phyloP scores from a whole-genome alignment of 352 stramenopile genomes.

The Pythium periplocum region DNA sequence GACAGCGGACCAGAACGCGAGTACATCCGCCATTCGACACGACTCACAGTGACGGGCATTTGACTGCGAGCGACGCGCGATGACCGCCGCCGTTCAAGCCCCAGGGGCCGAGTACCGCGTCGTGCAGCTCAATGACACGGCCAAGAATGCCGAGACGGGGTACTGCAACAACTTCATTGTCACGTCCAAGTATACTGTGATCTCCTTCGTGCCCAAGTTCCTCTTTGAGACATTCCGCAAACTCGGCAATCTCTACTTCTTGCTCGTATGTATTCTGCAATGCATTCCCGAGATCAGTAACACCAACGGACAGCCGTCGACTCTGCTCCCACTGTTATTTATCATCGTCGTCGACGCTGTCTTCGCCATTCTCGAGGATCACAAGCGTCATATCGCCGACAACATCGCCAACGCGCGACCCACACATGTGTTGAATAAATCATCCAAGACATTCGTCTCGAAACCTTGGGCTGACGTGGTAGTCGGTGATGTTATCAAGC shows the following conservation, averaged over 20 bases:
- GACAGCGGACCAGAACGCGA: too few relatives aligned
- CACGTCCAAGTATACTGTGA: slow-evolving; percentile 89
- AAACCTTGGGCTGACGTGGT: slow-evolving; percentile 77
- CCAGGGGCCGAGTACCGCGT: slow-evolving; percentile 36
- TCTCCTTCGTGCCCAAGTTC: slow-evolving; percentile 89
- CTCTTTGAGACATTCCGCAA: slow-evolving; percentile 89
- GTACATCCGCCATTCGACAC: too few relatives aligned
- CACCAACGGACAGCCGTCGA: slow-evolving; percentile 82
- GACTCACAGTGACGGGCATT: too few relatives aligned
- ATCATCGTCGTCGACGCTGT: slow-evolving; percentile 89
- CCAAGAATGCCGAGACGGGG: slow-evolving; percentile 44
- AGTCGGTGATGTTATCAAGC: slow-evolving; percentile 80
- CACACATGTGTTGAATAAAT: slow-evolving; percentile 52
- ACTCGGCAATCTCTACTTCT: slow-evolving; percentile 92
- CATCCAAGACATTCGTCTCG: slow-evolving; percentile 36
- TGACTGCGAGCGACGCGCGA: too few relatives aligned
- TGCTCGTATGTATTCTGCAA: slow-evolving; percentile 86
- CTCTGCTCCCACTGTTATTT: slow-evolving; percentile 83
- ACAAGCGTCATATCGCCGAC: slow-evolving; percentile 82
- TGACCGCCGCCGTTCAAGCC: not conserved
- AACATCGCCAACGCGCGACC: slow-evolving; percentile 69
- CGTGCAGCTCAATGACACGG: slow-evolving; percentile 54
- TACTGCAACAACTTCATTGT: slow-evolving; percentile 89
- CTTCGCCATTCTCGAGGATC: slow-evolving; percentile 86
- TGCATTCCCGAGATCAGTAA: slow-evolving; percentile 89